phyloP scores from a whole-genome alignment of 768 basidiomycete species.

The Phlegmacium glaucopus region DNA sequence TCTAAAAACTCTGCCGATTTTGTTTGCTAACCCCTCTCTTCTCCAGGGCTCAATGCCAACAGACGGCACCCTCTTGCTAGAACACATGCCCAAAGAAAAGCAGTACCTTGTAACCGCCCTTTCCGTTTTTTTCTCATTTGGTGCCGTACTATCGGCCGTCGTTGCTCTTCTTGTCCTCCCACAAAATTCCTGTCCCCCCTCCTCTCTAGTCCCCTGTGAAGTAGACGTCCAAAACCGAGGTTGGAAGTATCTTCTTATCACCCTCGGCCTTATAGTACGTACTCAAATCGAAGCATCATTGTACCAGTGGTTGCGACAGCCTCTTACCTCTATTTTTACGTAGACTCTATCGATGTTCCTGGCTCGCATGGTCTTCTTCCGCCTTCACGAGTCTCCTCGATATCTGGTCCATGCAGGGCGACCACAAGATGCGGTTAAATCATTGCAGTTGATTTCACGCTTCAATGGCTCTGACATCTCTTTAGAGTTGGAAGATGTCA shows the following conservation, averaged over 20 bases:
- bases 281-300: not conserved
- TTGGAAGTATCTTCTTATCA: slow-evolving; percentile 83
- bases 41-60: slow-evolving; percentile 92
- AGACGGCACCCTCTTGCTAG: slow-evolving; percentile 87
- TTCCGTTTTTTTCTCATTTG: slow-evolving; percentile 94
- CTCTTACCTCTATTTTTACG: slow-evolving; percentile 3
- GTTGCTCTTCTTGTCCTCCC: slow-evolving; percentile 82
- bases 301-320: not conserved
- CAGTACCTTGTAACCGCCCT: slow-evolving; percentile 90
- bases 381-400: slow-evolving; percentile 90
- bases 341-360: slow-evolving; percentile 89
- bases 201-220: slow-evolving; percentile 46
- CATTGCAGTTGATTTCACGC: slow-evolving; percentile 77
- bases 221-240: slow-evolving; percentile 71
- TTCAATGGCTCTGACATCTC: slow-evolving; percentile 78
- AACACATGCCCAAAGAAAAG: slow-evolving; percentile 91
- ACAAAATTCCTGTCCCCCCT: slow-evolving; percentile 57
- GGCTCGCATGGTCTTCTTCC: slow-evolving; percentile 85
- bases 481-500: slow-evolving; percentile 71
- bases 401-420: slow-evolving; percentile 90
- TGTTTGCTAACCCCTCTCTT: not conserved
- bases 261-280: slow-evolving; percentile 81
- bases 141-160: slow-evolving; percentile 81
- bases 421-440: slow-evolving; percentile 78
- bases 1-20: not conserved